These are phyloP conservation scores for Alloascoidea hylecoeti DNA, from an alignment of 805 yeast genomes.

Conservation along the genomic window DNA sequence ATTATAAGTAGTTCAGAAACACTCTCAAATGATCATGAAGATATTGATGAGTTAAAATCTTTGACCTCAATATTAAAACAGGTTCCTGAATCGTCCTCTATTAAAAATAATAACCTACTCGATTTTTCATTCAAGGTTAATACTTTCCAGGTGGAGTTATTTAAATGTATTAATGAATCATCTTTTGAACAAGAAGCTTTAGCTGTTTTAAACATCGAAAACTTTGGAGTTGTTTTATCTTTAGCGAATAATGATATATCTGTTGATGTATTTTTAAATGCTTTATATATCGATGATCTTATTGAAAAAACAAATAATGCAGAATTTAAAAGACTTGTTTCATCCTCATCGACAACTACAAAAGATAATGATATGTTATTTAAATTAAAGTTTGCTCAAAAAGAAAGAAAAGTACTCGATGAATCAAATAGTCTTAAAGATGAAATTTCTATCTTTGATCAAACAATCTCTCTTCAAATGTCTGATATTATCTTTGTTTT, in stretches of 20 bases:
- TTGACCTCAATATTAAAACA: conserved; percentile 4
- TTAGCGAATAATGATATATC: conserved; percentile 48
- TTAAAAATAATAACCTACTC: conserved; percentile 18
- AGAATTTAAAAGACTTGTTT: conserved; percentile 54
- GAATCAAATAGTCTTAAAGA: neutral
- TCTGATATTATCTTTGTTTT: conserved; percentile 68
- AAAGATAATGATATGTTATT: conserved; percentile 23
- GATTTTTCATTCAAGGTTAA: conserved; percentile 66
- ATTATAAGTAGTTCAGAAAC: conserved; percentile 5
- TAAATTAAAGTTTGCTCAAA: conserved; percentile 10
- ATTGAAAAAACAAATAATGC: conserved; percentile 46
- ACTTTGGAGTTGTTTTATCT: conserved; percentile 42
- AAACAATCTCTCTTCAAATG: conserved; percentile 53
- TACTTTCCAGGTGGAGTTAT: conserved; percentile 42
- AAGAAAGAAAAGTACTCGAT: conserved; percentile 11
- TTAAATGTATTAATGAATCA: conserved; percentile 50
- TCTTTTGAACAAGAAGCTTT: conserved; percentile 52
- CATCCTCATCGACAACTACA: conserved; percentile 42
- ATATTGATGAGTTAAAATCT: conserved; percentile 5
- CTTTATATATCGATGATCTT: conserved; percentile 61
- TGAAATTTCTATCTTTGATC: conserved; percentile 41
- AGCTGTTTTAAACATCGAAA: conserved; percentile 59
- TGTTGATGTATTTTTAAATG: conserved; percentile 48
- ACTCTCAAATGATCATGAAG: conserved; percentile 8
- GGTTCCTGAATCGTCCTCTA: conserved; percentile 8